A percentile compares a stretch with the other conserved stretches of the same genome.
Evolutionary conservation across 495 filamentous ascomycete species (phyloP).

Genomic region (Penicillium dipodomyicola): DNA sequence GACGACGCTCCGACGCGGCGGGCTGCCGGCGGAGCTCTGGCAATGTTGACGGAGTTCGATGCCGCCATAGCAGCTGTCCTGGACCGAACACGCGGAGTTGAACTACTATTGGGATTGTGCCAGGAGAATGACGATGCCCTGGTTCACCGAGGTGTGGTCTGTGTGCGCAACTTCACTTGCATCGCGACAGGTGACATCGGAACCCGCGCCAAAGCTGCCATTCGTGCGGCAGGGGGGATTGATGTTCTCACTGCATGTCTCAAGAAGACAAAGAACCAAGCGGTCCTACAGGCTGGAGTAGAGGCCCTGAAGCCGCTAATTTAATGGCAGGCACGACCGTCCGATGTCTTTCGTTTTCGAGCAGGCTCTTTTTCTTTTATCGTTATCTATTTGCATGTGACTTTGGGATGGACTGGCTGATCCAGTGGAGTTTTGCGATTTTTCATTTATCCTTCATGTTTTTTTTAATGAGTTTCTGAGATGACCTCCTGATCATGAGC

Average conservation of each 20-base stretch:
- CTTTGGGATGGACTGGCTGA: constrained; percentile 3
- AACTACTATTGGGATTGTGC: constrained; percentile 70
- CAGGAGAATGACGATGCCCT: constrained; percentile 72
- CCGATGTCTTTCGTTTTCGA: constrained; percentile 11
- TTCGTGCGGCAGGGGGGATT: constrained; percentile 50
- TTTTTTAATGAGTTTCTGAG: constrained; percentile 7
- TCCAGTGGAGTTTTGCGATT: constrained; percentile 5
- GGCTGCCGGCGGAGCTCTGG: constrained; percentile 85
- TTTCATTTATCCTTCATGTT: constrained; percentile 8
- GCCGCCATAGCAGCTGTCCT: constrained; percentile 66
- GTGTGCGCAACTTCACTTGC: constrained; percentile 54
- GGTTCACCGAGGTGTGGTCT: constrained; percentile 74
- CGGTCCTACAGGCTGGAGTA: constrained; percentile 62
- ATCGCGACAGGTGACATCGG: constrained; percentile 43
- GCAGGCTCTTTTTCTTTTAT: background rate
- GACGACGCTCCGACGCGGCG: constrained; percentile 75
- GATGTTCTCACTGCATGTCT: constrained; percentile 61
- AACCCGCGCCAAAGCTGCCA: constrained; percentile 37
- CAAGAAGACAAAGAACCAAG: constrained; percentile 60
- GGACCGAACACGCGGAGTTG: constrained; percentile 64
- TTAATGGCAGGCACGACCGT: constrained; percentile 26
- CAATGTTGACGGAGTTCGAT: constrained; percentile 76
- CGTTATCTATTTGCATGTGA: constrained; percentile 11
- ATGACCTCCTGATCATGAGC: constrained; percentile 14
- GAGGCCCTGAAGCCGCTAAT: constrained; percentile 61